Conservation (phyloP, 2,329 filamentous ascomycete species). For the Claviceps purpurea region DNA sequence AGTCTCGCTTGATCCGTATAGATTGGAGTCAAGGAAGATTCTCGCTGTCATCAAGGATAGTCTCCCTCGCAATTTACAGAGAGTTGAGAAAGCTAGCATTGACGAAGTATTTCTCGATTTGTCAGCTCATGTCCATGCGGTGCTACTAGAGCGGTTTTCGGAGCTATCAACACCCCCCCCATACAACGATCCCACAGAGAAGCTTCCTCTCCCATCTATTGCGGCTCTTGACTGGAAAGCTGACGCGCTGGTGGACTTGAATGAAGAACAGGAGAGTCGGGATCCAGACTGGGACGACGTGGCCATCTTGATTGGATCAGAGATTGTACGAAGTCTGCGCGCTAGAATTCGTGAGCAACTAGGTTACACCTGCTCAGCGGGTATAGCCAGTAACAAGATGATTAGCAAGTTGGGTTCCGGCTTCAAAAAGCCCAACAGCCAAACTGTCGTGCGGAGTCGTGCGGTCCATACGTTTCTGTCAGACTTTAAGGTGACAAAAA, state of each 20-base stretch:
- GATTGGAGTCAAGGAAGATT: slow-evolving; percentile 72
- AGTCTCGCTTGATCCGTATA: slow-evolving; percentile 86
- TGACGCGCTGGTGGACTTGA: slow-evolving; percentile 70
- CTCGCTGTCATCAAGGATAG: slow-evolving; percentile 62
- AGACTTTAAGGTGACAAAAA: slow-evolving; percentile 86
- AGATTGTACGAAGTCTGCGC: slow-evolving; percentile 71
- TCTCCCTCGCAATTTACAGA: slow-evolving; percentile 52
- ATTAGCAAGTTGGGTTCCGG: slow-evolving; percentile 85
- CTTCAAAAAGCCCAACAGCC: slow-evolving; percentile 84
- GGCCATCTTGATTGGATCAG: slow-evolving; percentile 70
- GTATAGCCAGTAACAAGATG: slow-evolving; percentile 86
- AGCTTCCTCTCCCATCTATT: slow-evolving; percentile 53
- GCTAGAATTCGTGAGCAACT: slow-evolving; percentile 53
- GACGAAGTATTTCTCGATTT: slow-evolving; percentile 94
- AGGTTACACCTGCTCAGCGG: slow-evolving; percentile 83
- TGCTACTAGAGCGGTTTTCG: slow-evolving; percentile 63
- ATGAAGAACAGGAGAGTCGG: slow-evolving; percentile 59
- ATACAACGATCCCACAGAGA: slow-evolving; percentile 58
- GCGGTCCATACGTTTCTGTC: slow-evolving; percentile 68
- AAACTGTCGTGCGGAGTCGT: slow-evolving; percentile 84
- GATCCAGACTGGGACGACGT: slow-evolving; percentile 97
- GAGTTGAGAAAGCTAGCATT: slow-evolving; percentile 84
- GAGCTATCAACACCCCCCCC: slow-evolving; percentile 53
- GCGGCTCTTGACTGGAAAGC: slow-evolving; percentile 71
- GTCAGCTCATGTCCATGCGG: slow-evolving; percentile 66